A percentile compares a stretch with the other conserved stretches of the same genome.
phyloP scores from a whole-genome alignment of 306 rosid species.

The Fagus sylvatica region DNA sequence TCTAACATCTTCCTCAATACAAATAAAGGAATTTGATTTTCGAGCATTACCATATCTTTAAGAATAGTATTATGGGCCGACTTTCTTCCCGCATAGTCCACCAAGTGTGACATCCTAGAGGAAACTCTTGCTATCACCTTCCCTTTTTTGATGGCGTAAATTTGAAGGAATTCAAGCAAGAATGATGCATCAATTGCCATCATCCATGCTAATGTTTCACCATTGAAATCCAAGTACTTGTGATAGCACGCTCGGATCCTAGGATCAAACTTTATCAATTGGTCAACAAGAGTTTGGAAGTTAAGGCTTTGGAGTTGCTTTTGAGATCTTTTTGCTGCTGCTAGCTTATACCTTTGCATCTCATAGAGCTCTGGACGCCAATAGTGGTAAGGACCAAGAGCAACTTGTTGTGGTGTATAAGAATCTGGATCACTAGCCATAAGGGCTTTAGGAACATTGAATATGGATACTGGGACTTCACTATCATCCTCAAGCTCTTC shows the following conservation, averaged over 20 bases:
- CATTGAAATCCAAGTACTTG: constrained; percentile 63
- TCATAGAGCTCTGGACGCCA: constrained; percentile 76
- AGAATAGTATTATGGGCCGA: constrained; percentile 63
- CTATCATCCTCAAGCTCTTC: constrained; percentile 57
- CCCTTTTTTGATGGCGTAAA: constrained; percentile 48
- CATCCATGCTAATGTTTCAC: constrained; percentile 78
- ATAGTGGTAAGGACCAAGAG: constrained; percentile 78
- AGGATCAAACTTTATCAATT: constrained; percentile 47
- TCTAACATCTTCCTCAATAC: constrained; percentile 58
- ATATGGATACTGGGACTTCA: constrained; percentile 52
- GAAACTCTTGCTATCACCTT: constrained; percentile 32
- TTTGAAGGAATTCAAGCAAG: constrained; percentile 66
- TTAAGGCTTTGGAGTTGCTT: constrained; percentile 43
- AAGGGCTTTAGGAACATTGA: constrained; percentile 56
- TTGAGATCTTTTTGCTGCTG: constrained; percentile 60
- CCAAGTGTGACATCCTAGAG: constrained; percentile 64
- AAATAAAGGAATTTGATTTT: constrained; percentile 79
- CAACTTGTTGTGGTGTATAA: constrained; percentile 68
- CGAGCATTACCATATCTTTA: constrained; percentile 76
- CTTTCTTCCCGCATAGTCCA: constrained; percentile 57
- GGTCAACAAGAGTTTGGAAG: constrained; percentile 47
- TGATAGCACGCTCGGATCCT: constrained; percentile 63
- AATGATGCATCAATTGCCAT: constrained; percentile 71
- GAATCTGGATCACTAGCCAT: constrained; percentile 59
- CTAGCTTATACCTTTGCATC: constrained; percentile 71